These are phyloP conservation scores for Podospora pseudocomata DNA, from an alignment of 495 filamentous ascomycete genomes.

Conservation along the genomic window DNA sequence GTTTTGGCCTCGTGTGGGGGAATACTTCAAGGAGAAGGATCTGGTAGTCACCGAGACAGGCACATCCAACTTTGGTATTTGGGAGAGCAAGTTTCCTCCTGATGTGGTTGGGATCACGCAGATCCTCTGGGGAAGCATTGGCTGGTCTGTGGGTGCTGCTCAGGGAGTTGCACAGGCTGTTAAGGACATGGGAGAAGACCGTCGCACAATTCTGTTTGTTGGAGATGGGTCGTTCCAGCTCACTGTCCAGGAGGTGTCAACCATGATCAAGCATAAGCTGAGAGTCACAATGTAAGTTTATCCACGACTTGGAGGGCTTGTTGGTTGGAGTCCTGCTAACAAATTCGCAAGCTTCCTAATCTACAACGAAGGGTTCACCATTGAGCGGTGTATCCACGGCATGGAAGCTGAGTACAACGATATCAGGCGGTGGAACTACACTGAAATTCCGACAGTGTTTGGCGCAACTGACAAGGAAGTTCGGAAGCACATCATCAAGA, in stretches of 20 bases:
- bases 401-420: slow-evolving; percentile 80
- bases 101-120: slow-evolving; percentile 75
- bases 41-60: slow-evolving; percentile 87
- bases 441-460: slow-evolving; percentile 63
- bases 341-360: slow-evolving; percentile 58
- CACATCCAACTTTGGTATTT: slow-evolving; percentile 85
- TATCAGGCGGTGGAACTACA: slow-evolving; percentile 69
- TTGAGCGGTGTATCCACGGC: slow-evolving; percentile 72
- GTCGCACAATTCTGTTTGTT: slow-evolving; percentile 76
- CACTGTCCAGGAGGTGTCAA: slow-evolving; percentile 80
- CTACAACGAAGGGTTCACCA: slow-evolving; percentile 73
- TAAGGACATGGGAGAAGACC: slow-evolving; percentile 51
- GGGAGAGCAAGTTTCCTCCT: slow-evolving; percentile 77
- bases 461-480: slow-evolving; percentile 55
- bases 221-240: slow-evolving; percentile 86
- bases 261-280: slow-evolving; percentile 74
- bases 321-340: slow-evolving; percentile 5
- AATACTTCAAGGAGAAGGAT: slow-evolving; percentile 72
- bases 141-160: slow-evolving; percentile 73
- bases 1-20: slow-evolving; percentile 79
- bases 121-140: slow-evolving; percentile 87
- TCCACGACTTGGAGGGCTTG: not conserved
- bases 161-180: slow-evolving; percentile 72
- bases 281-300: slow-evolving; percentile 70
- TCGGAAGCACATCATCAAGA: slow-evolving; percentile 66